Evolutionary conservation across 2,329 filamentous ascomycete genomes (phyloP).

Genomic region (Elsinoe arachidis): DNA sequence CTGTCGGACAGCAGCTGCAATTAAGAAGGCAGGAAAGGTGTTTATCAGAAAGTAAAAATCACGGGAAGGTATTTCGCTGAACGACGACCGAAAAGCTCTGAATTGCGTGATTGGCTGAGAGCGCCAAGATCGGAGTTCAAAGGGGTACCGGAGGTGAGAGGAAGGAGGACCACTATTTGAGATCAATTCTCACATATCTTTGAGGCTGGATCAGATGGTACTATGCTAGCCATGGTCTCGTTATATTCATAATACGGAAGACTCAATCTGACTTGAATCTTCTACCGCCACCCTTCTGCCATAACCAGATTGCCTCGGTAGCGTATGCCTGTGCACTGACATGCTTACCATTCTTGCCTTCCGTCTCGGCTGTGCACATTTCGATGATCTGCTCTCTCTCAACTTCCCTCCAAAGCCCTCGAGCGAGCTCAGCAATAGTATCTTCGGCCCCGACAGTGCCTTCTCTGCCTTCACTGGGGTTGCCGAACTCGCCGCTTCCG

Average conservation of each 20-base stretch:
- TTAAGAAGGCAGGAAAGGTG: no score
- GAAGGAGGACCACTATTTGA: background rate
- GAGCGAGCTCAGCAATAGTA: conserved; percentile 43
- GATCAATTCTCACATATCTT: background rate
- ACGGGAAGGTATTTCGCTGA: background rate
- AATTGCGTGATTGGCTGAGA: conserved; percentile 12
- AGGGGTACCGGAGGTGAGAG: background rate
- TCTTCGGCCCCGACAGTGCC: conserved; percentile 38
- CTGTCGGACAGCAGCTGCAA: no score
- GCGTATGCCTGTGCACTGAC: conserved; percentile 76
- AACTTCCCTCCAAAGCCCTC: conserved; percentile 74
- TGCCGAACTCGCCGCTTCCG: conserved; percentile 61
- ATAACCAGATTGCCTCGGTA: conserved; percentile 82
- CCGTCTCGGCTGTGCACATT: conserved; percentile 67
- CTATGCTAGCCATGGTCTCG: background rate
- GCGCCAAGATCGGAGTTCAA: background rate
- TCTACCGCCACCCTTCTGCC: conserved; percentile 61
- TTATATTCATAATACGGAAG: background rate
- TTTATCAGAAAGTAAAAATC: background rate
- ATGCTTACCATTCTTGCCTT: conserved; percentile 53
- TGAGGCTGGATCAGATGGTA: no score
- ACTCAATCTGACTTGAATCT: conserved; percentile 32
- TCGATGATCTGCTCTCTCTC: conserved; percentile 70
- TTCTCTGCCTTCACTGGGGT: conserved; percentile 35
- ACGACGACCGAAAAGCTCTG: background rate